Percentiles rank a stretch among this genome's conserved stretches.
Evolutionary conservation across 257 asterid genomes (phyloP).

Genomic region (Salvia rosmarinus): DNA sequence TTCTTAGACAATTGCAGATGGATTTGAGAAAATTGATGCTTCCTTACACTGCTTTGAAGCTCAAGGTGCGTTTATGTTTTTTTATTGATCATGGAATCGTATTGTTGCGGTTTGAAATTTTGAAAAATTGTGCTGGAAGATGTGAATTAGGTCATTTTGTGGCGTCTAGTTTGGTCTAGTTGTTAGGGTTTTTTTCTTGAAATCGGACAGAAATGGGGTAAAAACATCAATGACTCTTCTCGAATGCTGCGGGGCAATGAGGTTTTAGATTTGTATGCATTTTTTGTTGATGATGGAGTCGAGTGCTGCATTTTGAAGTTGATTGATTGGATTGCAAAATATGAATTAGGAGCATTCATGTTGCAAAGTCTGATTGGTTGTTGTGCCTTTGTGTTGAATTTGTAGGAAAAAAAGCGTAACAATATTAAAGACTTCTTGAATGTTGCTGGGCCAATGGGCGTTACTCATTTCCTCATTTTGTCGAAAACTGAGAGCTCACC

Average conservation of each 20-base stretch:
- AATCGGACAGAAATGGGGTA: neutral
- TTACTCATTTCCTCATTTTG: constrained; percentile 85
- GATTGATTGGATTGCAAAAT: neutral
- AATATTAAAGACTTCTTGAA: constrained; percentile 79
- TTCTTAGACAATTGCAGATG: constrained; percentile 75
- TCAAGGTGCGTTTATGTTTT: constrained; percentile 53
- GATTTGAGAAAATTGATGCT: constrained; percentile 92
- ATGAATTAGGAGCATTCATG: neutral
- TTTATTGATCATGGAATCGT: neutral
- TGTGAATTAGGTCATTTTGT: constrained; percentile 1
- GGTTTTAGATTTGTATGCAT: neutral
- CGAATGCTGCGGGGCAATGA: too few relatives aligned
- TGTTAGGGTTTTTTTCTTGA: neutral
- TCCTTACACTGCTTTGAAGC: constrained; percentile 93
- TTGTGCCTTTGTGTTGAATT: constrained; percentile 5
- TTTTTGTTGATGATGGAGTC: neutral
- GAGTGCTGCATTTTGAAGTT: neutral
- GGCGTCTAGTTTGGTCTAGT: neutral
- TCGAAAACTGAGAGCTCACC: constrained; percentile 83
- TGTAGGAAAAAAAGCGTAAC: constrained; percentile 84
- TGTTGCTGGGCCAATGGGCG: constrained; percentile 91
- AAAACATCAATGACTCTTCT: neutral
- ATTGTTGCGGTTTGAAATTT: neutral
- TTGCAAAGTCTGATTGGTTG: neutral
- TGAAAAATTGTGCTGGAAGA: neutral